Conservation (phyloP, 1,284 basidiomycete species). For the Mycena sp. region DNA sequence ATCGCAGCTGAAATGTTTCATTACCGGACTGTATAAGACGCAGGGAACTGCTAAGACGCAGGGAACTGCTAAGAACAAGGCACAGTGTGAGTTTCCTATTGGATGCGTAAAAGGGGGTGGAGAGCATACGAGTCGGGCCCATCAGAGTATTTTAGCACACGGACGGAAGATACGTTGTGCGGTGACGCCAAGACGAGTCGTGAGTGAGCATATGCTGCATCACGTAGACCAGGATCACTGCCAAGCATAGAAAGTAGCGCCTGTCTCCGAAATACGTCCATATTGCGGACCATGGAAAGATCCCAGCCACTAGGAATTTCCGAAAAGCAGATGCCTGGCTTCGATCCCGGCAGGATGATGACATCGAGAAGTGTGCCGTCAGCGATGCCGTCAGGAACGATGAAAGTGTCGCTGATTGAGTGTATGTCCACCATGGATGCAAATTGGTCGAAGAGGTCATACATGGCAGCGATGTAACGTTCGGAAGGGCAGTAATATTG, state of each 20-base stretch:
- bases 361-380: neutral
- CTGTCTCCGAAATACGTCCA: neutral
- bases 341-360: neutral
- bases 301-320: neutral
- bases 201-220: neutral
- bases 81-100: too few relatives aligned
- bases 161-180: neutral
- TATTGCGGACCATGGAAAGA: neutral
- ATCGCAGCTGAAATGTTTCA: neutral
- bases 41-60: neutral
- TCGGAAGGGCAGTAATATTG: neutral
- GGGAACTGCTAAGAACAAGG: neutral
- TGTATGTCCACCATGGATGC: neutral
- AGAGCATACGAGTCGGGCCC: neutral
- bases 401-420: neutral
- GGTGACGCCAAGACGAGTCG: neutral
- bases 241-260: neutral
- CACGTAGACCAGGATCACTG: neutral
- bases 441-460: neutral
- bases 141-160: neutral
- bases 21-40: neutral
- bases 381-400: neutral
- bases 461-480: neutral
- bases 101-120: too few relatives aligned
- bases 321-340: neutral